Percentiles rank a stretch among this genome's conserved stretches.
Conservation (phyloP, 2,329 filamentous ascomycete genomes). For the Fusarium praegraminearum region DNA sequence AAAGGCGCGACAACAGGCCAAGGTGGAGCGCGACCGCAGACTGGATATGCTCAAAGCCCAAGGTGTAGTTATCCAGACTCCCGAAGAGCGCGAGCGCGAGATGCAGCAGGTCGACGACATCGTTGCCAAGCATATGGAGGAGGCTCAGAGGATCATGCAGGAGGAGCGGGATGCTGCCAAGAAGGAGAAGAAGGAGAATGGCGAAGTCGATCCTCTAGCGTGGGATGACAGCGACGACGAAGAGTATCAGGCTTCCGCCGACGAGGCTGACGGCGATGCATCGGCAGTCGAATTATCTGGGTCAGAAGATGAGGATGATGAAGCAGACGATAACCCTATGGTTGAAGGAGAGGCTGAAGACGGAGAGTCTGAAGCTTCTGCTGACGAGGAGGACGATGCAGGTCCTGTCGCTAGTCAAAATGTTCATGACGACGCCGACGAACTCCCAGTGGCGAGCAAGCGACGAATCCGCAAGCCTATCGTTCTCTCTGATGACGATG, state of each 20-base stretch:
- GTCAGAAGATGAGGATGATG: constrained; percentile 57
- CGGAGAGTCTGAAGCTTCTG: constrained; percentile 52
- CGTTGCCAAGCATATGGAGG: constrained; percentile 83
- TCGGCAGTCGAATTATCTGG: constrained; percentile 59
- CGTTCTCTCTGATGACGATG: constrained; percentile 74
- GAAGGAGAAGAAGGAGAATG: constrained; percentile 65
- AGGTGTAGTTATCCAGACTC: constrained; percentile 84
- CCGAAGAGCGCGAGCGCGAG: constrained; percentile 86
- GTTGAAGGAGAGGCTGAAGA: constrained; percentile 58
- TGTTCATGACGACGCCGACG: constrained; percentile 50
- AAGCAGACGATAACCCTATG: constrained; percentile 51
- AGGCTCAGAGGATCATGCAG: constrained; percentile 80
- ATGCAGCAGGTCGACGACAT: constrained; percentile 88
- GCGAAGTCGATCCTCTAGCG: constrained; percentile 62
- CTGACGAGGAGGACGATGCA: constrained; percentile 39
- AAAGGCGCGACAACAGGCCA: constrained; percentile 83
- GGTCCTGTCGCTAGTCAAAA: constrained; percentile 57
- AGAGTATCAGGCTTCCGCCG: constrained; percentile 58
- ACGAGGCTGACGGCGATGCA: constrained; percentile 55
- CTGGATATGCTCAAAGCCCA: constrained; percentile 81
- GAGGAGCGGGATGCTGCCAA: constrained; percentile 81
- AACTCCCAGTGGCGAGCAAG: constrained; percentile 56
- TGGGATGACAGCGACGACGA: constrained; percentile 70
- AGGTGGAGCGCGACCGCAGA: constrained; percentile 79
- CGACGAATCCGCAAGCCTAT: constrained; percentile 64